A percentile compares a stretch with the other conserved stretches of the same genome.
phyloP scores from a whole-genome alignment of 1,284 basidiomycete genomes.

The Microbotryum saponariae region DNA sequence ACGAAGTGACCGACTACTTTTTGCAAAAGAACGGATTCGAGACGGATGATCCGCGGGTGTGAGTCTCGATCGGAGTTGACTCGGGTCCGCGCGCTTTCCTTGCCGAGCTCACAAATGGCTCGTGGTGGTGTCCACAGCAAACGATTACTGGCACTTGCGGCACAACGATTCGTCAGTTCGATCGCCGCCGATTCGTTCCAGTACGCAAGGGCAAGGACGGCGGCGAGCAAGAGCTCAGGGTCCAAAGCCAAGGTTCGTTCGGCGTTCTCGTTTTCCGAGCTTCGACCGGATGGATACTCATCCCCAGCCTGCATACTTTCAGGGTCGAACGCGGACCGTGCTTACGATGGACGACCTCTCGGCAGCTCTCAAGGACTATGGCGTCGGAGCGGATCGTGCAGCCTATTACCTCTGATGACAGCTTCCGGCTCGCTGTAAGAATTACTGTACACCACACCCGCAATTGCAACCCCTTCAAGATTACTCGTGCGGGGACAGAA shows the following conservation, averaged over 20 bases:
- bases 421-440: no score
- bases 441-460: no score
- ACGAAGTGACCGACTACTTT: slow-evolving; percentile 97
- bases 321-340: slow-evolving; percentile 57
- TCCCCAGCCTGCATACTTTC: neutral
- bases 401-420: slow-evolving; percentile 25
- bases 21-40: slow-evolving; percentile 94
- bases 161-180: slow-evolving; percentile 96
- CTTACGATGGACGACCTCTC: slow-evolving; percentile 96
- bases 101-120: no score
- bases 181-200: slow-evolving; percentile 96
- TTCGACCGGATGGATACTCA: neutral
- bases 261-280: neutral
- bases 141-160: slow-evolving; percentile 81
- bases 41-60: slow-evolving; percentile 82
- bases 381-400: slow-evolving; percentile 67
- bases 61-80: slow-evolving; percentile 36
- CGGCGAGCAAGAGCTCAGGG: slow-evolving; percentile 32
- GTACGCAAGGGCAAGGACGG: slow-evolving; percentile 83
- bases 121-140: neutral
- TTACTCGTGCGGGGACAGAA: no score
- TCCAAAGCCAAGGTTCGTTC: slow-evolving; percentile 11
- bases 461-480: no score
- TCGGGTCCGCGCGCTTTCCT: neutral
- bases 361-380: slow-evolving; percentile 86